phyloP scores from a whole-genome alignment of 805 yeast species.

The Barnettozyma pratensis region DNA sequence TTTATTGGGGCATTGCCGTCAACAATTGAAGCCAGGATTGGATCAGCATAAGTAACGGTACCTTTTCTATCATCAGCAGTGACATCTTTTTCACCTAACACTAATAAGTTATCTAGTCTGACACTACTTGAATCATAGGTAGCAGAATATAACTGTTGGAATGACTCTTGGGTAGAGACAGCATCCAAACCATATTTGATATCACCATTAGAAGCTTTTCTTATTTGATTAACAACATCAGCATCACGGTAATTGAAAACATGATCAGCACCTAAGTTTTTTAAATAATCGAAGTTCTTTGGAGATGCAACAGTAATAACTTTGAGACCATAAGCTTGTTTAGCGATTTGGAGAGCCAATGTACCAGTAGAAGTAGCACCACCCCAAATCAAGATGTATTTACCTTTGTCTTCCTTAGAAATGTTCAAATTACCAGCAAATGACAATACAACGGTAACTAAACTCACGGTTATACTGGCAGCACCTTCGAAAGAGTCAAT shows the following conservation, averaged over 20 bases:
- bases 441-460: conserved; percentile 35
- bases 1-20: conserved; percentile 29
- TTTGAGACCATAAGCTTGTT: conserved; percentile 34
- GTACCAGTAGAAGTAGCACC: conserved; percentile 66
- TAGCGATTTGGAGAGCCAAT: conserved; percentile 54
- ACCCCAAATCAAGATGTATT: conserved; percentile 51
- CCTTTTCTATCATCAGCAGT: conserved; percentile 28
- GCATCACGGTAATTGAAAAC: conserved; percentile 45
- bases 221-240: conserved; percentile 41
- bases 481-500: conserved; percentile 58
- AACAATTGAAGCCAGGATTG: conserved; percentile 35
- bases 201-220: conserved; percentile 25
- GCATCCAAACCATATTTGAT: conserved; percentile 31
- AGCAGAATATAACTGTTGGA: conserved; percentile 30
- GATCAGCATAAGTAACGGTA: conserved; percentile 28
- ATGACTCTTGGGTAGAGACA: conserved; percentile 28
- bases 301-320: conserved; percentile 48
- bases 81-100: conserved; percentile 23
- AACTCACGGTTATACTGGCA: conserved; percentile 43
- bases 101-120: conserved; percentile 30
- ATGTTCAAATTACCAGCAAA: conserved; percentile 44
- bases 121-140: conserved; percentile 31
- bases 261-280: conserved; percentile 44
- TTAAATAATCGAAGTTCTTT: conserved; percentile 37
- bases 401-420: conserved; percentile 32